phyloP scores from a whole-genome alignment of 768 basidiomycete genomes.

The Pholiota molesta region DNA sequence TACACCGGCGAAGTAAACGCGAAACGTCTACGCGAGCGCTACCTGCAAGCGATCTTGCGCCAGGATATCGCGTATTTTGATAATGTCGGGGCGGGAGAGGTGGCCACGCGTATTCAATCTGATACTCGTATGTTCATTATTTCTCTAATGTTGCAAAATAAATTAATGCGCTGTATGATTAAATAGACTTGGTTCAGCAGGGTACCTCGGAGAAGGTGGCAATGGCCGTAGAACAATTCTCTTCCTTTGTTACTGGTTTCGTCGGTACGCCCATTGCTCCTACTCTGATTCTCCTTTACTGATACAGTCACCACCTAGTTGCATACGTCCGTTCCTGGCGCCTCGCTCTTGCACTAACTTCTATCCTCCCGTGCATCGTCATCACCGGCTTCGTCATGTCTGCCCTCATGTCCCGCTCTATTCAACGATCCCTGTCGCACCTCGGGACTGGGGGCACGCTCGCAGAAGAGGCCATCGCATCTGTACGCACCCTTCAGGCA shows the following conservation, averaged over 20 bases:
- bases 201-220: conserved; percentile 91
- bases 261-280: conserved; percentile 26
- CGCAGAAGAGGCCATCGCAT: conserved; percentile 92
- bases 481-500: conserved; percentile 87
- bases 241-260: conserved; percentile 82
- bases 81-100: conserved; percentile 88
- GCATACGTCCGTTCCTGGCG: conserved; percentile 76
- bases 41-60: conserved; percentile 77
- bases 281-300: background rate
- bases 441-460: conserved; percentile 82
- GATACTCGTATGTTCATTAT: conserved; percentile 65
- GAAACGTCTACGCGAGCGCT: conserved; percentile 81
- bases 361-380: conserved; percentile 83
- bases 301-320: conserved; percentile 25
- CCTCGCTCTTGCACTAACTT: conserved; percentile 79
- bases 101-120: conserved; percentile 90
- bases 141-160: no score
- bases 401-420: conserved; percentile 61
- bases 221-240: conserved; percentile 60
- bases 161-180: no score
- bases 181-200: conserved; percentile 81
- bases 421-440: conserved; percentile 73
- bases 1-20: conserved; percentile 82
- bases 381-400: conserved; percentile 76
- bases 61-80: conserved; percentile 93